Conservation (phyloP, 805 yeast species). For the Sugiyamaella qingdaonensis region DNA sequence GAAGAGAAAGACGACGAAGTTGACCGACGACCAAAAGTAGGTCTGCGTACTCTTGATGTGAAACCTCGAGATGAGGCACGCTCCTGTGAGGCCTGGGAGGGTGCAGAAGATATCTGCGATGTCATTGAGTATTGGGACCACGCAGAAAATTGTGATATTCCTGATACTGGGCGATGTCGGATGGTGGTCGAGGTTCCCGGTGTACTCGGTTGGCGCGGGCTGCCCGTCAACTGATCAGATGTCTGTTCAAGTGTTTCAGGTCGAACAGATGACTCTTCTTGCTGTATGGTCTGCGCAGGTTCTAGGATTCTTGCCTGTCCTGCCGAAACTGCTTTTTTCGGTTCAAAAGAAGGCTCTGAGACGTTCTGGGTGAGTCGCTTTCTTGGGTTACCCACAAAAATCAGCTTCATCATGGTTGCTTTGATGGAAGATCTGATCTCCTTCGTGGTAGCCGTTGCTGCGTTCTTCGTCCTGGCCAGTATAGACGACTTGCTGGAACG, state of each 20-base stretch:
- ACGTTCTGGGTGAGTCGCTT: not conserved
- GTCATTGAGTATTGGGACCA: conserved; percentile 50
- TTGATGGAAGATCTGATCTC: conserved; percentile 7
- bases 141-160: conserved; percentile 47
- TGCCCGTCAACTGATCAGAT: no score
- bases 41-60: conserved; percentile 11
- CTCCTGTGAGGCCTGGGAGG: conserved; percentile 22
- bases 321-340: no score
- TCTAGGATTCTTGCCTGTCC: no score
- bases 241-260: no score
- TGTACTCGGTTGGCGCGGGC: not conserved
- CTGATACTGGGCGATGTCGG: conserved; percentile 45
- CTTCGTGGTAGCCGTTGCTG: not conserved
- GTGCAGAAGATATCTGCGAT: conserved; percentile 25
- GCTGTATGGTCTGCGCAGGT: no score
- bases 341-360: no score
- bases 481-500: conserved; percentile 7
- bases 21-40: conserved; percentile 20
- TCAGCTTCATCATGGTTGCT: conserved; percentile 9
- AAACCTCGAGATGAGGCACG: not conserved
- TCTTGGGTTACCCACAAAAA: conserved; percentile 4
- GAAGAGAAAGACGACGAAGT: conserved; percentile 30
- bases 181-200: not conserved
- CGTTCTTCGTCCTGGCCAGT: conserved; percentile 1
- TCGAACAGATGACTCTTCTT: no score